phyloP scores from a whole-genome alignment of 306 rosid species.

The Prinsepia uniflora region DNA sequence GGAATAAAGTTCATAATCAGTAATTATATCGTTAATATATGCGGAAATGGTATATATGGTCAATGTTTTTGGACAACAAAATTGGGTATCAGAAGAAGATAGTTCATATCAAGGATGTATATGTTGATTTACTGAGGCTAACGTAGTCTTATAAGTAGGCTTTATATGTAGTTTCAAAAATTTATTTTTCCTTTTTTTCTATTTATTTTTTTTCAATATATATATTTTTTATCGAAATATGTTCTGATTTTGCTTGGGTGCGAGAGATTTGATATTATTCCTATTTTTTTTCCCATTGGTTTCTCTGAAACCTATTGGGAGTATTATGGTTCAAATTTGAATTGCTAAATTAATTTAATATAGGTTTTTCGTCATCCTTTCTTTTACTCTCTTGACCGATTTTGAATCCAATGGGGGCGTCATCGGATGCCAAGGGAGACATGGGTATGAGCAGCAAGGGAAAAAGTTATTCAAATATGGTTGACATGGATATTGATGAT shows the following conservation, averaged over 20 bases:
- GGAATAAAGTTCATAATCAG: not conserved
- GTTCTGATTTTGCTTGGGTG: not conserved
- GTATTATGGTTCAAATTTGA: not conserved
- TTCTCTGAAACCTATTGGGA: not conserved
- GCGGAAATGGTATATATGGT: not conserved
- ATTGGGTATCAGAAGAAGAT: not conserved
- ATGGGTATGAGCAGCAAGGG: conserved; percentile 51
- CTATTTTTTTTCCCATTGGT: not conserved
- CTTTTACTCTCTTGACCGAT: conserved; percentile 9
- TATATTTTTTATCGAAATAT: not conserved
- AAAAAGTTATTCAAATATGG: conserved; percentile 19
- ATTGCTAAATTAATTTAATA: not conserved
- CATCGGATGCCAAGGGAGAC: conserved; percentile 48
- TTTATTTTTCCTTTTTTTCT: not conserved
- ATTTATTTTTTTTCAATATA: not conserved
- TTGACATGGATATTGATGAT: conserved; percentile 32
- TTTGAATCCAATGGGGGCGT: conserved; percentile 36
- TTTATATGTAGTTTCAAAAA: not conserved
- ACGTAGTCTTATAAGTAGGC: not conserved
- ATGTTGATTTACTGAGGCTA: not conserved
- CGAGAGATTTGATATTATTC: not conserved
- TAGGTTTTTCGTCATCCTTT: not conserved
- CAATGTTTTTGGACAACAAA: not conserved
- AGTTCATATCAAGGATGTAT: not conserved
- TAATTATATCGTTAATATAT: not conserved